Percentiles rank a stretch among this genome's conserved stretches.
Evolutionary conservation across 352 stramenopile genomes (phyloP).

Genomic region (Phytophthora pisi): DNA sequence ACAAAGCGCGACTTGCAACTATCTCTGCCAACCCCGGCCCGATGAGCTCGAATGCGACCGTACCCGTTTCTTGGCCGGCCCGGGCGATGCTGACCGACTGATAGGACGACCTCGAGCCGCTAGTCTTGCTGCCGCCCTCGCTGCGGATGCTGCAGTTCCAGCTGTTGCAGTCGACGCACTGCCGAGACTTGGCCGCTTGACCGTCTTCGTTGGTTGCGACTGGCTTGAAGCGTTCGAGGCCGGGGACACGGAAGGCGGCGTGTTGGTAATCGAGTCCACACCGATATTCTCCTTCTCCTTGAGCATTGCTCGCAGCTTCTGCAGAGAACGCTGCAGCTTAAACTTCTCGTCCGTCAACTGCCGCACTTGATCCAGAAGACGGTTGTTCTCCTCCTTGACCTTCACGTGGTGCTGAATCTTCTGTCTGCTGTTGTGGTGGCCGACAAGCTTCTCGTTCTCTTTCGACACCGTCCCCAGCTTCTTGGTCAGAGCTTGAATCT

Average conservation of each 20-base stretch:
- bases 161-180: constrained; percentile 29
- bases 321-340: constrained; percentile 52
- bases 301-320: constrained; percentile 52
- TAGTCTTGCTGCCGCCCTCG: constrained; percentile 32
- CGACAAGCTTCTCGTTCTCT: constrained; percentile 79
- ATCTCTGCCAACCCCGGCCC: constrained; percentile 40
- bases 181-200: constrained; percentile 23
- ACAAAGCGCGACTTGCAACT: constrained; percentile 13
- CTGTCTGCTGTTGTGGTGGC: constrained; percentile 79
- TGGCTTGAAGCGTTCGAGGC: constrained; percentile 20
- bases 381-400: constrained; percentile 87
- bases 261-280: constrained; percentile 30
- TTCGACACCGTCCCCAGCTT: constrained; percentile 53
- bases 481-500: constrained; percentile 40
- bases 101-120: constrained; percentile 19
- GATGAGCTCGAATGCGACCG: constrained; percentile 32
- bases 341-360: constrained; percentile 70
- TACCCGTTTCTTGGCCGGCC: constrained; percentile 48
- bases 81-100: constrained; percentile 39
- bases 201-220: constrained; percentile 10
- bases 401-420: constrained; percentile 86
- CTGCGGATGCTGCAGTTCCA: constrained; percentile 24
- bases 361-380: constrained; percentile 68
- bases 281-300: constrained; percentile 82
- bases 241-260: constrained; percentile 28